A percentile compares a stretch with the other conserved stretches of the same genome.
These are phyloP conservation scores for Arthrobotrys pseudoclavata DNA, from an alignment of 2,329 filamentous ascomycete species.

Conservation along the genomic window DNA sequence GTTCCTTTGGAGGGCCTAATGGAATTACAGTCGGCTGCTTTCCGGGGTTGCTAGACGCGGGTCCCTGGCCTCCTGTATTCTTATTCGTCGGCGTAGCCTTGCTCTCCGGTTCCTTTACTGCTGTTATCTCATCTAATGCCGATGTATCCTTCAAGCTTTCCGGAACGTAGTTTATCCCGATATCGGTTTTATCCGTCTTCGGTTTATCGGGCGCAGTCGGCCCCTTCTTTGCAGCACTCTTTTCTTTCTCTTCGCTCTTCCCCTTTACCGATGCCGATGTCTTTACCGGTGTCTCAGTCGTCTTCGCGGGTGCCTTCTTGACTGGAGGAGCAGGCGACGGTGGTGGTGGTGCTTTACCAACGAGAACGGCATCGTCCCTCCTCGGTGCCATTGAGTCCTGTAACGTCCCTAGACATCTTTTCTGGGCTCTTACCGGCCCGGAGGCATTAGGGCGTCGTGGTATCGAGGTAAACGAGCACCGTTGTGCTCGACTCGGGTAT, in stretches of 20 bases:
- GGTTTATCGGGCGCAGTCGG: constrained; percentile 4
- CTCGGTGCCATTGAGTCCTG: constrained; percentile 32
- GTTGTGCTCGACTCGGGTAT: constrained; percentile 42
- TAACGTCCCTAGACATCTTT: constrained; percentile 42
- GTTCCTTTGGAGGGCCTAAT: neutral
- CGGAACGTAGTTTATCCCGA: constrained; percentile 42
- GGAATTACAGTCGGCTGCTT: constrained; percentile 6
- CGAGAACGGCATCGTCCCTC: constrained; percentile 41
- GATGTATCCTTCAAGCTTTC: constrained; percentile 40
- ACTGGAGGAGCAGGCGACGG: constrained; percentile 4
- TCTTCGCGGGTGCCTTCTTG: constrained; percentile 7
- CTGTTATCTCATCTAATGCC: constrained; percentile 43
- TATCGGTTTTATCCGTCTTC: constrained; percentile 31
- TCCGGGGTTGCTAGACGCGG: constrained; percentile 17
- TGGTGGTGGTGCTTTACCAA: constrained; percentile 17
- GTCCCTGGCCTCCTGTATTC: constrained; percentile 12
- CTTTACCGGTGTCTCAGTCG: neutral
- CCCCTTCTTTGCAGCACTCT: constrained; percentile 13
- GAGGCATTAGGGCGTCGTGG: constrained; percentile 19
- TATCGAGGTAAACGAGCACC: constrained; percentile 54
- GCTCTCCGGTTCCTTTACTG: constrained; percentile 28
- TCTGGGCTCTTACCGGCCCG: constrained; percentile 26
- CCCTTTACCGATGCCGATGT: neutral
- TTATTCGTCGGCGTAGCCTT: neutral
- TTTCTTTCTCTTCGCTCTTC: constrained; percentile 41